Evolutionary conservation across 2,329 filamentous ascomycete species (phyloP).

Genomic region (Cytospora chrysosperma): DNA sequence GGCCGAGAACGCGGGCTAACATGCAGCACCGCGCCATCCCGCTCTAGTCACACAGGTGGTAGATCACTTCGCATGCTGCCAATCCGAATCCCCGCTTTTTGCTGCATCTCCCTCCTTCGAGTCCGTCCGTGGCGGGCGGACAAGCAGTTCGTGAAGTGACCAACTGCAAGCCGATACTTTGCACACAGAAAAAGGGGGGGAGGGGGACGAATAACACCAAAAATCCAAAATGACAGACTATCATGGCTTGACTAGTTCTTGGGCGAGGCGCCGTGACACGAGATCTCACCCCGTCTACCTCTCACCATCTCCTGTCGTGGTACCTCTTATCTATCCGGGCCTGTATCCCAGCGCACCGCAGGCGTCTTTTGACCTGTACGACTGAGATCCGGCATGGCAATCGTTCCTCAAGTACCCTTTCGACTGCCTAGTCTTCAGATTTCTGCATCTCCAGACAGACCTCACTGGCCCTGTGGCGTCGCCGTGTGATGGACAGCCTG

Average conservation of each 20-base stretch:
- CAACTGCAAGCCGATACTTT: constrained; percentile 3
- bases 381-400: constrained; percentile 4
- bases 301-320: not conserved
- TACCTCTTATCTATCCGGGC: not conserved
- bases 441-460: constrained; percentile 4
- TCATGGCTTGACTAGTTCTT: not conserved
- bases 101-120: not conserved
- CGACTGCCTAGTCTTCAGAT: constrained; percentile 4
- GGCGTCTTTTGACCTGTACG: not conserved
- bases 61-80: constrained; percentile 4
- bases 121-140: constrained; percentile 11
- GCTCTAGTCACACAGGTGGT: constrained; percentile 13
- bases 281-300: not conserved
- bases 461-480: constrained; percentile 4
- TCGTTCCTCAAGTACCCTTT: not conserved
- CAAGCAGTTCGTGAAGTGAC: constrained; percentile 9
- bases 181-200: not conserved
- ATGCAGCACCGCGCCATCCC: constrained; percentile 20
- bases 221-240: not conserved
- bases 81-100: constrained; percentile 5
- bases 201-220: too few species aligned
- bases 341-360: not conserved
- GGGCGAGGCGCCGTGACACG: constrained; percentile 8
- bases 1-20: not conserved
- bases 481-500: constrained; percentile 7